A percentile compares a stretch with the other conserved stretches of the same genome.
Evolutionary conservation across 78 protist species (phyloP).

Genomic region (Speleostelium caveatum): DNA sequence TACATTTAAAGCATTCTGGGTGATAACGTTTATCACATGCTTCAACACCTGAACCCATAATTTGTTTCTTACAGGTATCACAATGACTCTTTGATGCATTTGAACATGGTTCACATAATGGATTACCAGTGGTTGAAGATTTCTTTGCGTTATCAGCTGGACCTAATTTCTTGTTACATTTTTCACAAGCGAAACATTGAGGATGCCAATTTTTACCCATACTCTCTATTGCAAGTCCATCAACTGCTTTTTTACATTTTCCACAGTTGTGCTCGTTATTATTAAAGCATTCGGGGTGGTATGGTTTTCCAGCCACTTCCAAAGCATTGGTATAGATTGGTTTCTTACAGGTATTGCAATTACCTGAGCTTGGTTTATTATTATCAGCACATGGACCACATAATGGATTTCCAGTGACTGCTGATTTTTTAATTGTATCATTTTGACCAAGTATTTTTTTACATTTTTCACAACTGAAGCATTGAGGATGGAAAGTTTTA

Average conservation of each 20-base stretch:
- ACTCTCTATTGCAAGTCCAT: slow-evolving; percentile 11
- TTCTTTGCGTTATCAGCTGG: slow-evolving; percentile 33
- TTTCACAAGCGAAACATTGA: slow-evolving; percentile 43
- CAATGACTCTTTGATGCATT: neutral
- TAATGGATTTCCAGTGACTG: slow-evolving; percentile 38
- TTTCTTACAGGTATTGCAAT: slow-evolving; percentile 29
- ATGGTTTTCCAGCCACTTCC: slow-evolving; percentile 27
- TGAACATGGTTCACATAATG: slow-evolving; percentile 65
- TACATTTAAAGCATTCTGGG: slow-evolving; percentile 37
- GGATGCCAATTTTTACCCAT: slow-evolving; percentile 56
- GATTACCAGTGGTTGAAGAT: slow-evolving; percentile 23
- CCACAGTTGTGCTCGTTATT: slow-evolving; percentile 53
- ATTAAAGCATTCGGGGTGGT: slow-evolving; percentile 35
- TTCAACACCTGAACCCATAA: slow-evolving; percentile 28
- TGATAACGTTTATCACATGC: slow-evolving; percentile 37
- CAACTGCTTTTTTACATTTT: slow-evolving; percentile 38
- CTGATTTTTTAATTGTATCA: slow-evolving; percentile 24
- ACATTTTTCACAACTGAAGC: slow-evolving; percentile 48
- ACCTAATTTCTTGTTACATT: slow-evolving; percentile 17
- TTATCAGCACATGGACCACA: slow-evolving; percentile 39
- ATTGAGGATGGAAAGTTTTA: slow-evolving; percentile 47
- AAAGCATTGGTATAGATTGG: slow-evolving; percentile 8
- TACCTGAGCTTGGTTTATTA: no score
- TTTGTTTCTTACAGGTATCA: slow-evolving; percentile 33
- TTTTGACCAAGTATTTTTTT: neutral